These are phyloP conservation scores for Gnomoniopsis smithogilvyi DNA, from an alignment of 2,329 filamentous ascomycete genomes.

Conservation along the genomic window DNA sequence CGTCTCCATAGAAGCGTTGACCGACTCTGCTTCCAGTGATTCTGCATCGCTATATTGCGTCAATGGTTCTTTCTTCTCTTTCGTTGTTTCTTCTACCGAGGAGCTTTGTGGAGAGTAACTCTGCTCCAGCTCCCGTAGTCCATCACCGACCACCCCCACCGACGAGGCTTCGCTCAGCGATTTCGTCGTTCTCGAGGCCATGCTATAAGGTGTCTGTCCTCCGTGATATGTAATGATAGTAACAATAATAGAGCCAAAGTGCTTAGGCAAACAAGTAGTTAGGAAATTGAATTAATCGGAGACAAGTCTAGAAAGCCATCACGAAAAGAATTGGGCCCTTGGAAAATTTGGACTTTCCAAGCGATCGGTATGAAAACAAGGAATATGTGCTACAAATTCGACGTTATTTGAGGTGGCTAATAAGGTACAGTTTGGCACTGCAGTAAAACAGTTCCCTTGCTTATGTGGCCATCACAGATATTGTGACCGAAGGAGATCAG, in stretches of 20 bases:
- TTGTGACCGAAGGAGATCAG: not conserved
- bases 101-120: not conserved
- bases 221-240: not conserved
- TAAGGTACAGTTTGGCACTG: no score
- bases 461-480: not conserved
- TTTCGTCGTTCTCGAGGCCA: not conserved
- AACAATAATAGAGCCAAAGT: no score
- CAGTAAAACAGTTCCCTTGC: not conserved
- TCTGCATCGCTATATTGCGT: conserved; percentile 2
- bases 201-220: not conserved
- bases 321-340: no score
- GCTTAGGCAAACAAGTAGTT: no score
- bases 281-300: no score
- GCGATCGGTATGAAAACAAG: no score
- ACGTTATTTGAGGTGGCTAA: no score
- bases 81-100: not conserved
- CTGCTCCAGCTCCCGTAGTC: not conserved
- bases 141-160: not conserved
- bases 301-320: no score
- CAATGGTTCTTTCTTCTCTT: not conserved
- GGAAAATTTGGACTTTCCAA: no score
- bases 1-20: conserved; percentile 9
- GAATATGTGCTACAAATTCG: no score
- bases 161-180: not conserved
- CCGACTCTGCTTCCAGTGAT: not conserved